Conservation (phyloP, 1,284 basidiomycete genomes). For the Tetrapyrgos nigripes region DNA sequence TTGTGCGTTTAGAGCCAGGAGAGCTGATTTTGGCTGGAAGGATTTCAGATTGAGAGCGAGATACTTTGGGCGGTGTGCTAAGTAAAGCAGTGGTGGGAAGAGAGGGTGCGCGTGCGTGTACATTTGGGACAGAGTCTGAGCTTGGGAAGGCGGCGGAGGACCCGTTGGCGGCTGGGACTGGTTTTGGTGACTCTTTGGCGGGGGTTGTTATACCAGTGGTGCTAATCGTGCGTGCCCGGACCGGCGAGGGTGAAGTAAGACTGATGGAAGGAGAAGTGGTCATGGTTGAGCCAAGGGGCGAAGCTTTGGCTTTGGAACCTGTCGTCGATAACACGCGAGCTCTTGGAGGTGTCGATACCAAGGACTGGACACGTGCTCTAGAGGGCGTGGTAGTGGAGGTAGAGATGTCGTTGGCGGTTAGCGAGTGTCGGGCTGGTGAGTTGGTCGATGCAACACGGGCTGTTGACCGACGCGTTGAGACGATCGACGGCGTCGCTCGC, state of each 20-base stretch:
- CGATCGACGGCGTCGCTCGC: slow-evolving; percentile 14
- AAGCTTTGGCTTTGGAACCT: not conserved
- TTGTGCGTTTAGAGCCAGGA: not conserved
- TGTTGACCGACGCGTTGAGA: slow-evolving; percentile 12
- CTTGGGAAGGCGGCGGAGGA: not conserved
- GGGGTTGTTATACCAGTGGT: too few species aligned
- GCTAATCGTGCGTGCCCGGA: not conserved
- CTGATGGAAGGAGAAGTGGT: slow-evolving; percentile 4
- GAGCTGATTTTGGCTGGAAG: too few species aligned
- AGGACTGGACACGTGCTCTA: slow-evolving; percentile 11
- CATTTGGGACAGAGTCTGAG: not conserved
- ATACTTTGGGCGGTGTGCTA: too few species aligned
- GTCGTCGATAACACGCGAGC: slow-evolving; percentile 10
- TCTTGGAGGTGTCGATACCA: slow-evolving; percentile 3
- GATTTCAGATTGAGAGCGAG: too few species aligned
- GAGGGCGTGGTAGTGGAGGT: not conserved
- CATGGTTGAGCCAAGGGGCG: not conserved
- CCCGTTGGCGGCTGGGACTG: not conserved
- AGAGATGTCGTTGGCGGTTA: too few species aligned
- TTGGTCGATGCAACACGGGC: too few species aligned
- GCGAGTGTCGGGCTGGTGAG: too few species aligned
- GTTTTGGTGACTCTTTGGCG: too few species aligned
- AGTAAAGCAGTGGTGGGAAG: too few species aligned
- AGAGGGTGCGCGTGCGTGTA: too few species aligned
- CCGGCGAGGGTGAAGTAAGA: slow-evolving; percentile 13